These are phyloP conservation scores for Alternaria rosae DNA, from an alignment of 2,329 filamentous ascomycete genomes.

Conservation along the genomic window DNA sequence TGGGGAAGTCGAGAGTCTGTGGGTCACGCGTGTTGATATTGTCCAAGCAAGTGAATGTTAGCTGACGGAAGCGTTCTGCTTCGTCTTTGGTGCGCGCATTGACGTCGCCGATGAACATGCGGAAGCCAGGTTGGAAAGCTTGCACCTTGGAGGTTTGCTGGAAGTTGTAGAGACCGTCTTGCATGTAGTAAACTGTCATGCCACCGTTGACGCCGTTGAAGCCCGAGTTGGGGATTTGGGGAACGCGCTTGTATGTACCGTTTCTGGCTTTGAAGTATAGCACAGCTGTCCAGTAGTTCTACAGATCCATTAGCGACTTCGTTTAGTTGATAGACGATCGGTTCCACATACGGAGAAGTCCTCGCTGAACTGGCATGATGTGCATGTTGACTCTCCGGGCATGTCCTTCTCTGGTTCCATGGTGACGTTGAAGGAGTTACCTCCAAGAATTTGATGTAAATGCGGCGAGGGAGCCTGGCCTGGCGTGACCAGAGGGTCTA, in stretches of 20 bases:
- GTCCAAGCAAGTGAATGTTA: slow-evolving; percentile 56
- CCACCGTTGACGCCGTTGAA: slow-evolving; percentile 39
- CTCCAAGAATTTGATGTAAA: slow-evolving; percentile 36
- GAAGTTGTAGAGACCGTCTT: slow-evolving; percentile 37
- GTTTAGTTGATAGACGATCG: not conserved
- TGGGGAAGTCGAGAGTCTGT: slow-evolving; percentile 53
- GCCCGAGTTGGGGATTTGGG: slow-evolving; percentile 33
- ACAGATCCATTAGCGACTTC: not conserved
- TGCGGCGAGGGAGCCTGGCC: slow-evolving; percentile 34
- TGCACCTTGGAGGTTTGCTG: slow-evolving; percentile 48
- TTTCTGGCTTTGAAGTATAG: slow-evolving; percentile 44
- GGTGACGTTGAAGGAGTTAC: slow-evolving; percentile 35
- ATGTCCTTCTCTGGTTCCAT: slow-evolving; percentile 34
- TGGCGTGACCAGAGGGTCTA: slow-evolving; percentile 37
- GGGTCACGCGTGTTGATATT: slow-evolving; percentile 49
- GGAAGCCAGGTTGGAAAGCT: slow-evolving; percentile 50
- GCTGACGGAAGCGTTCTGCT: slow-evolving; percentile 52
- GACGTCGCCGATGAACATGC: slow-evolving; percentile 38
- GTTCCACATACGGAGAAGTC: slow-evolving; percentile 26
- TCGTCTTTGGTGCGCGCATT: slow-evolving; percentile 41
- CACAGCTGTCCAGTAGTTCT: slow-evolving; percentile 43
- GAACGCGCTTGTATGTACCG: slow-evolving; percentile 37
- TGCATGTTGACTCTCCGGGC: slow-evolving; percentile 35
- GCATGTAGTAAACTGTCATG: slow-evolving; percentile 43
- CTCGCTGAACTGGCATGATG: slow-evolving; percentile 39